These are phyloP conservation scores for Lophiotrema nucula DNA, from an alignment of 495 filamentous ascomycete genomes.

Conservation along the genomic window DNA sequence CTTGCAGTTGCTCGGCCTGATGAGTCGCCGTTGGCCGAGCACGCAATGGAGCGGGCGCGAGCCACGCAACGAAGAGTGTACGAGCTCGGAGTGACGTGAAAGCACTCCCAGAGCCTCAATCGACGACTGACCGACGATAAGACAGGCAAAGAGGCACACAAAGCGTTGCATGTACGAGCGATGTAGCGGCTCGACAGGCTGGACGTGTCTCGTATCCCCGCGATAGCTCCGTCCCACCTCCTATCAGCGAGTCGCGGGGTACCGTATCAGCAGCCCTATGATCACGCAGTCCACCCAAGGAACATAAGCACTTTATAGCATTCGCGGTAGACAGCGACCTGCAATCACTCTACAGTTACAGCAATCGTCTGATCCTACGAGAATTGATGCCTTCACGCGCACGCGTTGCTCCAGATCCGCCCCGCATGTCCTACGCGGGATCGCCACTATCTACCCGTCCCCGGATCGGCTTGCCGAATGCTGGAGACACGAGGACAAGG, in stretches of 20 bases:
- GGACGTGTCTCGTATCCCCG: constrained; percentile 1
- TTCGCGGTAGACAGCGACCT: too few species aligned
- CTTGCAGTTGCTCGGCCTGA: too few species aligned
- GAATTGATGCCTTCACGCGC: too few species aligned
- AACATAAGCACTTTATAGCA: too few species aligned
- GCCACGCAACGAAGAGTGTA: neutral
- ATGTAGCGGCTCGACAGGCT: neutral
- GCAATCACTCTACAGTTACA: too few species aligned
- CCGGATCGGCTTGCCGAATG: too few species aligned
- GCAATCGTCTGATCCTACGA: too few species aligned
- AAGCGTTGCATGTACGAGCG: neutral
- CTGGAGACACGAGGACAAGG: too few species aligned
- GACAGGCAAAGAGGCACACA: neutral
- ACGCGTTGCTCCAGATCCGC: too few species aligned
- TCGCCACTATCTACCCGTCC: too few species aligned
- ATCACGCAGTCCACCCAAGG: constrained; percentile 6
- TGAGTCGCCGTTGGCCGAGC: neutral
- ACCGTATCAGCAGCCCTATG: neutral
- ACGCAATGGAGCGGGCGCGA: neutral
- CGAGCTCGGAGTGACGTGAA: neutral
- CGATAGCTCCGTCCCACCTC: neutral
- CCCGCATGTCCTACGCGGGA: too few species aligned
- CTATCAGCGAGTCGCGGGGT: constrained; percentile 16
- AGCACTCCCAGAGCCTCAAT: neutral
- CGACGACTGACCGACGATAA: neutral